Evolutionary conservation across 495 filamentous ascomycete species (phyloP).

Genomic region (Jackrogersella minutella): DNA sequence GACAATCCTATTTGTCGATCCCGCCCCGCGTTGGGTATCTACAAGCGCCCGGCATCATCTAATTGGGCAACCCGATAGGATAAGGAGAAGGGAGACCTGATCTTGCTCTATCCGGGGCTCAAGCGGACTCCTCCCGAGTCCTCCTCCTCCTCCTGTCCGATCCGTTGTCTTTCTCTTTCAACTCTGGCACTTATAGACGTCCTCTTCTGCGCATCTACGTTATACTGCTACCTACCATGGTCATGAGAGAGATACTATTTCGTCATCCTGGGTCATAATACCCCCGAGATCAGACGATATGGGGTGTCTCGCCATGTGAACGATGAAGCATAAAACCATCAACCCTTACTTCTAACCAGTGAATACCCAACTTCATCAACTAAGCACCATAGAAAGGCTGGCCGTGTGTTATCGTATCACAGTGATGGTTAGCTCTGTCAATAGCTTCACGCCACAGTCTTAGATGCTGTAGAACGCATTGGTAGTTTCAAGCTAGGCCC

Average conservation of each 20-base stretch:
- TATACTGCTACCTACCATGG: constrained; percentile 12
- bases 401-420: not conserved
- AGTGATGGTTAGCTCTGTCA: not conserved
- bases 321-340: not conserved
- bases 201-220: constrained; percentile 15
- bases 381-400: not conserved
- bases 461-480: not conserved
- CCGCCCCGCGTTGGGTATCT: constrained; percentile 40
- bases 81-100: constrained; percentile 10
- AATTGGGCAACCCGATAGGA: constrained; percentile 35
- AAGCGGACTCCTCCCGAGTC: constrained; percentile 9
- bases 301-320: constrained; percentile 6
- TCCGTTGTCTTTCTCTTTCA: not conserved
- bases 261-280: constrained; percentile 28
- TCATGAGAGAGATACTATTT: constrained; percentile 17
- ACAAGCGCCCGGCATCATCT: constrained; percentile 39
- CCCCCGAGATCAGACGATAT: constrained; percentile 8
- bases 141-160: constrained; percentile 1
- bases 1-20: constrained; percentile 34
- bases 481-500: constrained; percentile 11
- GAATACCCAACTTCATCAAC: not conserved
- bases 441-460: constrained; percentile 14
- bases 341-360: no score
- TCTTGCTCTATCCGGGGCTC: constrained; percentile 9
- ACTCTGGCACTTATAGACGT: constrained; percentile 7